These are phyloP conservation scores for Wickerhamiella qilinensis DNA, from an alignment of 805 yeast species.

Conservation along the genomic window DNA sequence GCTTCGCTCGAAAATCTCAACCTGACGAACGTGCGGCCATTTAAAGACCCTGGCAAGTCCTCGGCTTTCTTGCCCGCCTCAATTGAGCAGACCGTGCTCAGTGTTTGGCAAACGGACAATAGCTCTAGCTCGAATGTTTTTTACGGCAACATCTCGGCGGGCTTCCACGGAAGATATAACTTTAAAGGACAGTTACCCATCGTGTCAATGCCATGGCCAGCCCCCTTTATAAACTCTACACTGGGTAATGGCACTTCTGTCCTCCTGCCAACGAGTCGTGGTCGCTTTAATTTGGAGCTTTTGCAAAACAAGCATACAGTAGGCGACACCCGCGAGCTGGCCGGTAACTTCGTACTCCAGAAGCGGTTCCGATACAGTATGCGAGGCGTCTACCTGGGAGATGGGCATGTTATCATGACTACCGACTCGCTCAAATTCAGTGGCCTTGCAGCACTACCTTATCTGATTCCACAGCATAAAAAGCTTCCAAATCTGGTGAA, in stretches of 20 bases:
- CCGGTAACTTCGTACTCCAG: neutral
- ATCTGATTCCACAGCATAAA: conserved; percentile 38
- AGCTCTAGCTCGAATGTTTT: neutral
- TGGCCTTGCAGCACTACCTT: conserved; percentile 20
- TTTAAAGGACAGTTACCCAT: neutral
- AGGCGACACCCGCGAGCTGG: neutral
- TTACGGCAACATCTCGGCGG: neutral
- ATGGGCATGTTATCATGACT: neutral
- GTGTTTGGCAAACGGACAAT: neutral
- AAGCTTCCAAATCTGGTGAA: conserved; percentile 32
- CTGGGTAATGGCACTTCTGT: neutral
- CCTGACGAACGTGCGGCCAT: neutral
- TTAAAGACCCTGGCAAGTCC: neutral
- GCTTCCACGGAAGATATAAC: neutral
- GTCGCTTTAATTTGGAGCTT: neutral
- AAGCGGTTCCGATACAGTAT: neutral
- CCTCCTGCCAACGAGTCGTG: neutral
- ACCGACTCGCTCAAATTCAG: conserved; percentile 21
- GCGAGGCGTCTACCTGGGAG: neutral
- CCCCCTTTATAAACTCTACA: too few relatives aligned
- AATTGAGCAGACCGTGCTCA: neutral
- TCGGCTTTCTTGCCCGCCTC: neutral
- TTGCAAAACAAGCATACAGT: neutral
- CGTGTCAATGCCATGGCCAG: neutral
- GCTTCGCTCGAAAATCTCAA: neutral